Evolutionary conservation across 345 rosid species (phyloP), one percentile per base, ranked within the genome.

Genomic region (Eucalyptus cloeziana): DNA sequence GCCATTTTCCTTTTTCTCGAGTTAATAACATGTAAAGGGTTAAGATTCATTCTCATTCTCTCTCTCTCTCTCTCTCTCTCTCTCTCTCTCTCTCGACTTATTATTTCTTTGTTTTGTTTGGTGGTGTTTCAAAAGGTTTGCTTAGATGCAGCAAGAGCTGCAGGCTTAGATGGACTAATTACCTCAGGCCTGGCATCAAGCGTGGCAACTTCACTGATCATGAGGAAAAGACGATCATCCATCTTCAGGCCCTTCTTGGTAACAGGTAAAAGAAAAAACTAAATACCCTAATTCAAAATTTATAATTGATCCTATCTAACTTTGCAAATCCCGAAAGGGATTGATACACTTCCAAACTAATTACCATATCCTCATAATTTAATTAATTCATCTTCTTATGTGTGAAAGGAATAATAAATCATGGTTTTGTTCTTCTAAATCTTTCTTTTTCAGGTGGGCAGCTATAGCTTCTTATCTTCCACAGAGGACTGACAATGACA

Each of bases 381-480:
- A 71, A 15, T 76, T 21, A 10, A 76, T 40, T 85, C 54, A 85
- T 86, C 62, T 50, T 86, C 22, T 15, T 51, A 11, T 86, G 87
- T 25, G 89, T 54, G 30, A 17, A 19, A 50, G 45, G 60, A 51
- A n/a, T 86, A 11, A 49, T 37, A 31, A 54, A 31, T 51, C 4
- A 86, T 86, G 43, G 17, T 31, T 85, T 83, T 19, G 15, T 40
- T 51, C 45, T 54, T 79, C 24, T 58, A 49, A 51, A 4, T 44
- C 21, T 87, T 79, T 31, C 92, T 3, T 25, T 88, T 87, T 56
- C 92, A 97, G 99, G 93, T 97, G 99, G 99, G 99, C 99, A 79
- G 99, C 99, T 69, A 98, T 98, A 91, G 99, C 99, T 62, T 97
- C 99, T 9, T 97, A 98, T 86, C 98, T 98, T 92, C 98, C 99